phyloP scores from a whole-genome alignment of 1,139 yeast species.

The Lodderomyces pseudojiufengensis region DNA sequence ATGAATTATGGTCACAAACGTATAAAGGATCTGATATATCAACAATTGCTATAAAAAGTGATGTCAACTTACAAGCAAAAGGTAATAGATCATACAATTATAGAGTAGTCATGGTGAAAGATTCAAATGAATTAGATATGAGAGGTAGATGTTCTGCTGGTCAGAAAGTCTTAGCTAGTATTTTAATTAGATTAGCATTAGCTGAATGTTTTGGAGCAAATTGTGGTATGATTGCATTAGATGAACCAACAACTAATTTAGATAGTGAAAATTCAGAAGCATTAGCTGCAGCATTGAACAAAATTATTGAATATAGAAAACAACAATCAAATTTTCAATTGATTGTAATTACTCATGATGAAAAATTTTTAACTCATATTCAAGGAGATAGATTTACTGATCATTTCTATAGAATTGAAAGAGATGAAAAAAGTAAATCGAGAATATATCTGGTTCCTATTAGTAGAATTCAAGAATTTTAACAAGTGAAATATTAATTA shows the following conservation, averaged over 20 bases:
- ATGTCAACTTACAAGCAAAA: conserved; percentile 55
- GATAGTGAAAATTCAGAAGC: conserved; percentile 89
- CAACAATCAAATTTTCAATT: conserved; percentile 87
- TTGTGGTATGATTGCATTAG: conserved; percentile 94
- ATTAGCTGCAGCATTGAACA: conserved; percentile 74
- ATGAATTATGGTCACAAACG: conserved; percentile 90
- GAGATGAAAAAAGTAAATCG: conserved; percentile 80
- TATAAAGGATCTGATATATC: conserved; percentile 96
- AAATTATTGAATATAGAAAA: conserved; percentile 70
- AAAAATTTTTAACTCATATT: conserved; percentile 80
- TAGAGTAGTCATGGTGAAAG: conserved; percentile 92
- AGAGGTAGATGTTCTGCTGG: conserved; percentile 98
- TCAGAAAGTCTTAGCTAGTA: conserved; percentile 90
- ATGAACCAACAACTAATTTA: conserved; percentile 96
- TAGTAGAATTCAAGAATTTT: conserved; percentile 31
- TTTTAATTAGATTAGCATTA: conserved; percentile 83
- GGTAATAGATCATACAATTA: conserved; percentile 81
- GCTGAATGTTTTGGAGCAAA: conserved; percentile 95
- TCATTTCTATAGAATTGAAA: conserved; percentile 74
- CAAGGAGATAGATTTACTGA: conserved; percentile 86
- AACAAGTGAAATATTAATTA: conserved; percentile 10
- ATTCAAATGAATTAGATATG: conserved; percentile 92
- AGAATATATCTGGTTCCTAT: conserved; percentile 53
- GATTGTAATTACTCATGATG: conserved; percentile 95
- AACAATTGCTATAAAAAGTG: conserved; percentile 81